phyloP scores from a whole-genome alignment of 2,329 filamentous ascomycete species.

The Stemphylium beticola region DNA sequence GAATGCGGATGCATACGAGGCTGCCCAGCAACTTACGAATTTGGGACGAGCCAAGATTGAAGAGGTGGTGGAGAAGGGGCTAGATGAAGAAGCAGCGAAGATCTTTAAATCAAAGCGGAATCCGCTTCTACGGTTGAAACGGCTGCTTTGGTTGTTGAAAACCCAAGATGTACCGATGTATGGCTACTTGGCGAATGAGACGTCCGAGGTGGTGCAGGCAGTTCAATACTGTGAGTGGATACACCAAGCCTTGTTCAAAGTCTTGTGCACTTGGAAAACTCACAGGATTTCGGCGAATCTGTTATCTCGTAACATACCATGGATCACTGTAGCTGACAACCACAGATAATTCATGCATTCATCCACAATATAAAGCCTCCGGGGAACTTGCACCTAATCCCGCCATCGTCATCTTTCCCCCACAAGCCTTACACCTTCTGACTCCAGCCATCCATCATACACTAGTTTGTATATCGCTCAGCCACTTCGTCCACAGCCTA shows the following conservation, averaged over 20 bases:
- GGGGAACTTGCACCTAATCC: conserved; percentile 35
- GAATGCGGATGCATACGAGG: background rate
- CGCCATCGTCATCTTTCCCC: conserved; percentile 34
- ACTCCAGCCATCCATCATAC: conserved; percentile 39
- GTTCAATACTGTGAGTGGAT: conserved; percentile 38
- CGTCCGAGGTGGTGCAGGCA: conserved; percentile 38
- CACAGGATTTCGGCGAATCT: too few species aligned
- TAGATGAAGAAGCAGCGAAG: conserved; percentile 19
- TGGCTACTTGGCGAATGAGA: conserved; percentile 29
- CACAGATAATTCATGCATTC: conserved; percentile 35
- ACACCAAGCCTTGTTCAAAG: background rate
- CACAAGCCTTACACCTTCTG: conserved; percentile 32
- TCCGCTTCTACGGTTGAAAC: conserved; percentile 24
- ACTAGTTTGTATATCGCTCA: conserved; percentile 34
- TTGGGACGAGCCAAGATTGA: conserved; percentile 22
- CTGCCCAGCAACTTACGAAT: conserved; percentile 12
- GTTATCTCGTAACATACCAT: too few species aligned
- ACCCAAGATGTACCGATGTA: conserved; percentile 31
- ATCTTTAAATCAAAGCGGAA: conserved; percentile 20
- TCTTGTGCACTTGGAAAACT: too few species aligned
- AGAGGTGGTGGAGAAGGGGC: conserved; percentile 17
- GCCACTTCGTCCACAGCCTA: conserved; percentile 31
- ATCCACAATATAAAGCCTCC: conserved; percentile 22
- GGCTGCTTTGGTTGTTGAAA: conserved; percentile 24
- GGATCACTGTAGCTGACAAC: conserved; percentile 1